A percentile compares a stretch with the other conserved stretches of the same genome.
phyloP scores from a whole-genome alignment of 2,329 filamentous ascomycete species.

The Knufia fluminis region DNA sequence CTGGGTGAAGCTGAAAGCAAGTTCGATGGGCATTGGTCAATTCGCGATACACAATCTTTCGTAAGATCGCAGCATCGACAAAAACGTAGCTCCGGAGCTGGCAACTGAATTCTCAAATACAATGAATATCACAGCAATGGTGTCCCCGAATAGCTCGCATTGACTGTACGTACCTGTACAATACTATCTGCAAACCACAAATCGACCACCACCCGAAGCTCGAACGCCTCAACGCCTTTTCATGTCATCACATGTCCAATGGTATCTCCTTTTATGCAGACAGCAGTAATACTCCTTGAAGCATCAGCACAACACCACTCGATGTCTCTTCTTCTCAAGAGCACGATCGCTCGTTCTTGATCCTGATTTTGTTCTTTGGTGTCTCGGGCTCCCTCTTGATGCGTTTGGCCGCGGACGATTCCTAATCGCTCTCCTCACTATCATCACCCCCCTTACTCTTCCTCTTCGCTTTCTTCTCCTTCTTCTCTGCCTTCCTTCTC shows the following conservation, averaged over 20 bases:
- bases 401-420: too few relatives aligned
- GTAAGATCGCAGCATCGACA: too few relatives aligned
- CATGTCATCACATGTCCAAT: not conserved
- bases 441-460: conserved; percentile 16
- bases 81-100: too few relatives aligned
- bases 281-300: not conserved
- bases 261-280: conserved; percentile 3
- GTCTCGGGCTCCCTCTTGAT: too few relatives aligned
- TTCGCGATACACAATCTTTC: too few relatives aligned
- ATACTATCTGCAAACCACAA: not conserved
- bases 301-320: not conserved
- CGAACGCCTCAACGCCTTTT: not conserved
- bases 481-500: conserved; percentile 45
- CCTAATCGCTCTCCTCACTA: conserved; percentile 16
- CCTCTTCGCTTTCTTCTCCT: conserved; percentile 40
- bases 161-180: not conserved
- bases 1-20: too few relatives aligned
- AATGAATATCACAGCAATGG: not conserved
- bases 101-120: too few relatives aligned
- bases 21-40: too few relatives aligned
- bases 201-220: not conserved
- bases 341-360: not conserved
- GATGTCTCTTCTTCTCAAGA: not conserved
- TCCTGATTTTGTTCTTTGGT: not conserved
- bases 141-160: not conserved